Conservation (phyloP, 495 filamentous ascomycete species). For the Neurospora sp. region DNA sequence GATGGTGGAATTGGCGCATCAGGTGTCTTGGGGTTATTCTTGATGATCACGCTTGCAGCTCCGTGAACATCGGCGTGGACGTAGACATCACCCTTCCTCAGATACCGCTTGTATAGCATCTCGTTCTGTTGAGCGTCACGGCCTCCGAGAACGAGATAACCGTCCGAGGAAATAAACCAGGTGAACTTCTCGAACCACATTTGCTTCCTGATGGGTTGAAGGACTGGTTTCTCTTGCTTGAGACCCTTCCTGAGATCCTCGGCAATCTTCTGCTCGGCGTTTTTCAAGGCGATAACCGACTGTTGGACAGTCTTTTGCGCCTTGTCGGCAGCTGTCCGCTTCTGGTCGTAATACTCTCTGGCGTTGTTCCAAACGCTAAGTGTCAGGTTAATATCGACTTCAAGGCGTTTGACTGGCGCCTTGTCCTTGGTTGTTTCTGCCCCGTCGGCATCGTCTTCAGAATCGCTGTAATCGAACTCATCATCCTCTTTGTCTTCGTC, state of each 20-base stretch:
- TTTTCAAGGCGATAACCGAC: constrained; percentile 77
- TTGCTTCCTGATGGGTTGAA: constrained; percentile 70
- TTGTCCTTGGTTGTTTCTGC: constrained; percentile 38
- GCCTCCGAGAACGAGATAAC: constrained; percentile 81
- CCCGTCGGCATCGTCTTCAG: constrained; percentile 51
- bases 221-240: constrained; percentile 83
- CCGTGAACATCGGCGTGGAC: constrained; percentile 85
- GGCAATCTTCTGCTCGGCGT: constrained; percentile 75
- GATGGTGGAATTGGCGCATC: constrained; percentile 84
- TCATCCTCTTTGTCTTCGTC: constrained; percentile 56
- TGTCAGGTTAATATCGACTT: constrained; percentile 76
- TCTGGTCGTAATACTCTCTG: constrained; percentile 82
- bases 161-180: constrained; percentile 93
- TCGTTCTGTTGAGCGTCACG: constrained; percentile 88
- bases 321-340: constrained; percentile 71
- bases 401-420: constrained; percentile 39
- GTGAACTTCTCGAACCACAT: constrained; percentile 96
- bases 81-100: constrained; percentile 83
- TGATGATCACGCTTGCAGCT: constrained; percentile 72
- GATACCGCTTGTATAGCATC: constrained; percentile 71
- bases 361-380: constrained; percentile 82
- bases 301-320: constrained; percentile 76
- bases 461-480: constrained; percentile 53
- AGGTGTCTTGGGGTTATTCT: constrained; percentile 64
- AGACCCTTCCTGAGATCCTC: constrained; percentile 76